A percentile compares a stretch with the other conserved stretches of the same genome.
phyloP scores from a whole-genome alignment of 2,329 filamentous ascomycete genomes.

The Aspergillus texensis region DNA sequence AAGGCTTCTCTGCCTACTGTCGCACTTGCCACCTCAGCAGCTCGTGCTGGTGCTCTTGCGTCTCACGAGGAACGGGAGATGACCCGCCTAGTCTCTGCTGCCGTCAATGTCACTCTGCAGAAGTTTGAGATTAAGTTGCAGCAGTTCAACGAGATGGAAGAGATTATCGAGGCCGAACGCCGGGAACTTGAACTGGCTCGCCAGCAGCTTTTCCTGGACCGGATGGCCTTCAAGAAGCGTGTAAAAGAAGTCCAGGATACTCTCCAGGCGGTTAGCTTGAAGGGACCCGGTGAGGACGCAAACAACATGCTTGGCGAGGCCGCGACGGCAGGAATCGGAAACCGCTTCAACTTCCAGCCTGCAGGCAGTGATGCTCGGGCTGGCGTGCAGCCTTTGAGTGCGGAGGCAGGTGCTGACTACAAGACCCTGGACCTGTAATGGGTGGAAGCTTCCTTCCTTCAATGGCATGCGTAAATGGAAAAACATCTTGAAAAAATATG shows the following conservation, averaged over 20 bases:
- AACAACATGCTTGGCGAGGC: constrained; percentile 38
- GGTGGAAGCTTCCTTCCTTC: constrained; percentile 3
- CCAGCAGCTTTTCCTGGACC: constrained; percentile 91
- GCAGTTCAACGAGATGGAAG: constrained; percentile 96
- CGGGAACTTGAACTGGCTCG: constrained; percentile 88
- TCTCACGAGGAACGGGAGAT: constrained; percentile 97
- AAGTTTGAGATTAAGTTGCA: constrained; percentile 95
- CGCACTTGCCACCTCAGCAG: constrained; percentile 82
- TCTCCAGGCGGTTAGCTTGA: constrained; percentile 52
- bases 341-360: constrained; percentile 46
- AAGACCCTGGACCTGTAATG: constrained; percentile 46
- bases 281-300: constrained; percentile 46
- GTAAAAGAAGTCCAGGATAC: constrained; percentile 80
- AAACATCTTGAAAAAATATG: constrained; percentile 1
- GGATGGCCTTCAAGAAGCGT: constrained; percentile 84
- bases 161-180: constrained; percentile 86
- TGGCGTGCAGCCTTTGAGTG: constrained; percentile 44
- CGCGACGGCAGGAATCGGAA: constrained; percentile 38
- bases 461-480: constrained; percentile 20
- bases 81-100: constrained; percentile 87
- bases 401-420: constrained; percentile 43
- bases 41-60: constrained; percentile 81
- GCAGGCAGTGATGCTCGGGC: constrained; percentile 32
- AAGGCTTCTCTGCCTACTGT: constrained; percentile 66
- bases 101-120: constrained; percentile 89